These are phyloP conservation scores for Globisporangium barbulae DNA, from an alignment of 352 stramenopile species.

Conservation along the genomic window DNA sequence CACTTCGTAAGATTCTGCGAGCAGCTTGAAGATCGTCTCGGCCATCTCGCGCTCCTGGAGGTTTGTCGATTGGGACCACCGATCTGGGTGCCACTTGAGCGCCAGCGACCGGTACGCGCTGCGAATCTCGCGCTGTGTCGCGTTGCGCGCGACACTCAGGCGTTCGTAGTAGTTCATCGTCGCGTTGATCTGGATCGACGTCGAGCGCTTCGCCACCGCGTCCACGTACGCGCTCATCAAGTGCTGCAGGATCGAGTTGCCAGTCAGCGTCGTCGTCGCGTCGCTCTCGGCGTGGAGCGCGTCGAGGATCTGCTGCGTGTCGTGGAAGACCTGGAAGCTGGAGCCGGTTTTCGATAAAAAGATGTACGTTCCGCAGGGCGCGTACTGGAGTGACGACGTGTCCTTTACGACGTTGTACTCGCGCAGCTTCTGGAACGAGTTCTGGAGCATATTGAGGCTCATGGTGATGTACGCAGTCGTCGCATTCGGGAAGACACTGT, in stretches of 20 bases:
- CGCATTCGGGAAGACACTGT: conserved; percentile 21
- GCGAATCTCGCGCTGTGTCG: conserved; percentile 61
- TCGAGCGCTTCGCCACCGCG: conserved; percentile 64
- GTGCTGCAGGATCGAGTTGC: conserved; percentile 77
- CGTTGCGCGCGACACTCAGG: conserved; percentile 63
- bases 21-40: conserved; percentile 79
- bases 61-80: conserved; percentile 42
- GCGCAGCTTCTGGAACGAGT: conserved; percentile 76
- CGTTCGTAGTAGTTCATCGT: conserved; percentile 86
- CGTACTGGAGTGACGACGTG: conserved; percentile 66
- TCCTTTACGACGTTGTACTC: conserved; percentile 76
- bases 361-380: conserved; percentile 71
- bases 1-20: conserved; percentile 83
- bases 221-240: conserved; percentile 82
- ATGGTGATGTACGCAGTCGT: conserved; percentile 77
- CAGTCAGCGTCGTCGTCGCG: conserved; percentile 49
- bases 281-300: conserved; percentile 49
- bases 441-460: conserved; percentile 78
- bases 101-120: conserved; percentile 72
- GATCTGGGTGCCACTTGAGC: conserved; percentile 87
- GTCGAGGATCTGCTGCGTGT: conserved; percentile 35
- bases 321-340: conserved; percentile 50
- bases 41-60: conserved; percentile 61
- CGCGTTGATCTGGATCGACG: conserved; percentile 76
- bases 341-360: conserved; percentile 64